Evolutionary conservation across 2,329 filamentous ascomycete genomes (phyloP).

Genomic region (Sphaerulina vaccinii): DNA sequence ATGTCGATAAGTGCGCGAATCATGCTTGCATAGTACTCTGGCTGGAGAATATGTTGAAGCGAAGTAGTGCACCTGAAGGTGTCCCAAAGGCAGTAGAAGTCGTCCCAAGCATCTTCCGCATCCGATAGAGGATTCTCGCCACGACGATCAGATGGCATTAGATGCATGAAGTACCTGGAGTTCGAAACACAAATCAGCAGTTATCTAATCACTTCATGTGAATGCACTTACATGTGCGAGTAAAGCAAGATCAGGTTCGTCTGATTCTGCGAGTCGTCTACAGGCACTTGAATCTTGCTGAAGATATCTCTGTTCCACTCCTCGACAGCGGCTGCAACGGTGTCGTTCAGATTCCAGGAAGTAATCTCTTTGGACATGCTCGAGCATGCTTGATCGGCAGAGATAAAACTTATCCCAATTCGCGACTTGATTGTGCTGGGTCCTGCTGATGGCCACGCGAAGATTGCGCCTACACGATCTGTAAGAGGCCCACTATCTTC

Average conservation of each 20-base stretch:
- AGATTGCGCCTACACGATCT: slow-evolving; percentile 54
- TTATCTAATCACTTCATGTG: slow-evolving; percentile 64
- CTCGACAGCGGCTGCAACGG: slow-evolving; percentile 44
- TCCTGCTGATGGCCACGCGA: slow-evolving; percentile 46
- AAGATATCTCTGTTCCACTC: slow-evolving; percentile 64
- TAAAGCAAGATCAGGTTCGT: slow-evolving; percentile 62
- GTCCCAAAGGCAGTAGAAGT: slow-evolving; percentile 44
- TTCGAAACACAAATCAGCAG: not conserved
- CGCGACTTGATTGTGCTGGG: slow-evolving; percentile 47
- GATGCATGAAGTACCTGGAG: slow-evolving; percentile 61
- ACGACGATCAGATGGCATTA: slow-evolving; percentile 68
- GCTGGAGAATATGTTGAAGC: slow-evolving; percentile 65
- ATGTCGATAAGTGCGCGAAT: slow-evolving; percentile 68
- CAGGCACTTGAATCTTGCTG: slow-evolving; percentile 60
- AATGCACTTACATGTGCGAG: slow-evolving; percentile 67
- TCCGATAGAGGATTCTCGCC: slow-evolving; percentile 68
- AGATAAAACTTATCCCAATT: slow-evolving; percentile 70
- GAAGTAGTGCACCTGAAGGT: slow-evolving; percentile 64
- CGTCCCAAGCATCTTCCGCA: slow-evolving; percentile 64
- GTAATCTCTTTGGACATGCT: slow-evolving; percentile 60
- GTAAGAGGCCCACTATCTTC: slow-evolving; percentile 35
- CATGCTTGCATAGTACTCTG: slow-evolving; percentile 61
- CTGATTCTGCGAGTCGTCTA: slow-evolving; percentile 50
- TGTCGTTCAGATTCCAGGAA: slow-evolving; percentile 31
- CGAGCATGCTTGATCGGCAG: slow-evolving; percentile 57